These are phyloP conservation scores for Candida oleophila DNA, from an alignment of 805 yeast genomes.

Conservation along the genomic window DNA sequence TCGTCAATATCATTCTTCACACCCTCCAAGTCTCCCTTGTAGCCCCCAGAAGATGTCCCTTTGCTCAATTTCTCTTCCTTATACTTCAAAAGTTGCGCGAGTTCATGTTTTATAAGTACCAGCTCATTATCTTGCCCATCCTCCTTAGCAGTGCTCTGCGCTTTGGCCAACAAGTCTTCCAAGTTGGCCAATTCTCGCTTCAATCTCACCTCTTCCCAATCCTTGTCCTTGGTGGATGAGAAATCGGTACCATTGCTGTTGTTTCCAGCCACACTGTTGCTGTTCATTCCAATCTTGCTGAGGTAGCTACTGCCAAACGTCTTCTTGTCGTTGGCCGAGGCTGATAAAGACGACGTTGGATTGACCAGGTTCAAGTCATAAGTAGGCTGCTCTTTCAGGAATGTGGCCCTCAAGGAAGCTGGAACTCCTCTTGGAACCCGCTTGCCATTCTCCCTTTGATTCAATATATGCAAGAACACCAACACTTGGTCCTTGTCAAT, in stretches of 20 bases:
- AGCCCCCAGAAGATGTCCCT: slow-evolving; percentile 7
- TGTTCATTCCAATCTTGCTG: slow-evolving; percentile 54
- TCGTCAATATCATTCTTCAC: slow-evolving; percentile 62
- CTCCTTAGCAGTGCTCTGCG: slow-evolving; percentile 29
- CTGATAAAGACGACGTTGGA: slow-evolving; percentile 9
- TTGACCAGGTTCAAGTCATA: slow-evolving; percentile 50
- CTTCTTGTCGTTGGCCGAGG: slow-evolving; percentile 17
- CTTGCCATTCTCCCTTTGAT: slow-evolving; percentile 82
- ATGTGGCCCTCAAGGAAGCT: slow-evolving; percentile 84
- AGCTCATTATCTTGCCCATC: slow-evolving; percentile 22
- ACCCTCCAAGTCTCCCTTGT: slow-evolving; percentile 43
- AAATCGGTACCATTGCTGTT: slow-evolving; percentile 63
- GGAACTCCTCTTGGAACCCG: slow-evolving; percentile 95
- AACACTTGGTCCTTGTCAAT: slow-evolving; percentile 92
- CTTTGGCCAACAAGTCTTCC: slow-evolving; percentile 61
- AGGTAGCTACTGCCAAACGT: slow-evolving; percentile 57
- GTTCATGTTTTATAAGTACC: slow-evolving; percentile 53
- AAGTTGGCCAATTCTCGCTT: slow-evolving; percentile 75
- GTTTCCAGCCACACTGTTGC: slow-evolving; percentile 28
- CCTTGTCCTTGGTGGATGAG: slow-evolving; percentile 71
- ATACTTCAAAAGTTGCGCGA: slow-evolving; percentile 78
- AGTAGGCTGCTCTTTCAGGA: slow-evolving; percentile 78
- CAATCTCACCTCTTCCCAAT: slow-evolving; percentile 89
- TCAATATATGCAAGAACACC: slow-evolving; percentile 85
- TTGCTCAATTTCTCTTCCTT: slow-evolving; percentile 58